Base-by-base conservation (phyloP, 768 basidiomycete species). In the Suillus ampliporus region DNA sequence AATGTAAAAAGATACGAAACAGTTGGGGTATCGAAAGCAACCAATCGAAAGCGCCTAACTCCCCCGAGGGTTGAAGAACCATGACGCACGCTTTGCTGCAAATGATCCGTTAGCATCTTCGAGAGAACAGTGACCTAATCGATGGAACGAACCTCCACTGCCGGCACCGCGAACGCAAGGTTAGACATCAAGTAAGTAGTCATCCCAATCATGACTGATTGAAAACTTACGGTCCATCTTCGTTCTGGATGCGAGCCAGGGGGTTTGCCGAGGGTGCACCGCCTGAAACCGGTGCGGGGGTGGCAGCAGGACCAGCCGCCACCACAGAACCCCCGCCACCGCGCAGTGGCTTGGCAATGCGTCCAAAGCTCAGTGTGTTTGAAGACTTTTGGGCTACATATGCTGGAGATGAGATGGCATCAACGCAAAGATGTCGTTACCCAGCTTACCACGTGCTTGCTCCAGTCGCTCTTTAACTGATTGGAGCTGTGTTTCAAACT, bases 271-370 rank as follows among this genome's bases (percentile, higher is more conserved):
- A 80, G 52, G 83, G 76, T n/a, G 78, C 77, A 35, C 81, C 77
- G 40, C 80, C 75, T 60, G 78, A 65, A 58, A 80, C 76, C 61
- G 83, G 70, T 47, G 78, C 69, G 65, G 84, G 78, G 54, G 78
- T 69, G 46, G 79, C 72, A 48, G 74, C 75, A 53, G 77, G 76
- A 21, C 80, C 79, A 43, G 80, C 80, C 38, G 74, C 73, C 7
- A 72, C 77, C 15, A 69, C 67, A 61, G 76, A 76, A 61, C 95
- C 95, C 47, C 97, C 96, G 23, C 94, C 95, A 15, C 97, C 97
- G 67, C 97, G 86, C 61, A 99, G 80, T 31, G 97, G 97, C 79
- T 99, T 99, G 38, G 97, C 97, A 65, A 99, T 98, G 44, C 97
- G 87, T 47, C 96, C 95, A 78, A 96, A 95, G 75, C 83, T 90